These are phyloP conservation scores for Kuraishia capsulata DNA, from an alignment of 805 yeast species.

Conservation along the genomic window DNA sequence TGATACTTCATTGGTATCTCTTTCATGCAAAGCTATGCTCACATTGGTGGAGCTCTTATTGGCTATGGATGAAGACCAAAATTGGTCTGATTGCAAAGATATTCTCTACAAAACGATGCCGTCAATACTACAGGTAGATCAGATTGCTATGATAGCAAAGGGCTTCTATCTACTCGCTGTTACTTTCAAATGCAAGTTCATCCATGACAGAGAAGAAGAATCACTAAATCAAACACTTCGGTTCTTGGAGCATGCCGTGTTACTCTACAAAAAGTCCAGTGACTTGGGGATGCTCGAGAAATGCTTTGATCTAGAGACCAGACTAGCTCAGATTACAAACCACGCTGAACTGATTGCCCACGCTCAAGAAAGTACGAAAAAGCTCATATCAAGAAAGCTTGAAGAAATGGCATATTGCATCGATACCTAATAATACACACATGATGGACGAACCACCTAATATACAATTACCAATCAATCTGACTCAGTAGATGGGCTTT, in stretches of 20 bases:
- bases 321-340: constrained; percentile 22
- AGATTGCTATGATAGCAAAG: constrained; percentile 27
- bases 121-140: constrained; percentile 28
- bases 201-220: constrained; percentile 1
- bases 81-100: constrained; percentile 31
- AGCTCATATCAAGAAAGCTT: constrained; percentile 18
- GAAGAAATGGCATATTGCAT: constrained; percentile 14
- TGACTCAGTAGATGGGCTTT: constrained; percentile 9
- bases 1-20: constrained; percentile 32
- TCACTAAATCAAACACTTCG: constrained; percentile 24
- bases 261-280: constrained; percentile 30
- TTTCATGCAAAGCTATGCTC: constrained; percentile 14
- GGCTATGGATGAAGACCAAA: constrained; percentile 19
- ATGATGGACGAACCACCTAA: too few species aligned
- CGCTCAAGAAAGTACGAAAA: constrained; percentile 19
- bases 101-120: constrained; percentile 36
- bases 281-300: constrained; percentile 28
- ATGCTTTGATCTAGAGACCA: constrained; percentile 29
- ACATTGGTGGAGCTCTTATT: constrained; percentile 36
- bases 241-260: constrained; percentile 31
- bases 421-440: too few species aligned
- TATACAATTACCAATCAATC: constrained; percentile 4
- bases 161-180: constrained; percentile 21
- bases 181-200: constrained; percentile 5
- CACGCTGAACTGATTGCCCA: constrained; percentile 24